phyloP scores from a whole-genome alignment of 1,284 basidiomycete genomes.

The Pterulicium gracile region DNA sequence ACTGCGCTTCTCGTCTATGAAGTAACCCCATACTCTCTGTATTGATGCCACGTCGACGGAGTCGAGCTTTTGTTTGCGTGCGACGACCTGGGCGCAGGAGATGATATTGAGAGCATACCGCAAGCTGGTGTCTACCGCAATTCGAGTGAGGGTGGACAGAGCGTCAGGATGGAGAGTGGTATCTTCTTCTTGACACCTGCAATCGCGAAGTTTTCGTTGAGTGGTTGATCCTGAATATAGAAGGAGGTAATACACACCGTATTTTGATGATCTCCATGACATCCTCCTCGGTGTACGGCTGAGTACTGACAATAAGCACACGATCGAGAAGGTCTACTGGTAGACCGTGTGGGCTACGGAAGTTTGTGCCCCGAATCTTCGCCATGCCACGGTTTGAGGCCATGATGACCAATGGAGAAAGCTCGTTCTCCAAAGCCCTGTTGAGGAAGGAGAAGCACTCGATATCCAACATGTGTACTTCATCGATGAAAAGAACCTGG shows the following conservation, averaged over 20 bases:
- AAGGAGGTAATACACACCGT: constrained; percentile 38
- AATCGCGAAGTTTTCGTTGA: constrained; percentile 7
- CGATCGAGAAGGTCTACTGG: constrained; percentile 93
- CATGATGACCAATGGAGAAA: constrained; percentile 96
- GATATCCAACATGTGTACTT: constrained; percentile 99
- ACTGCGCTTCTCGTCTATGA: constrained; percentile 93
- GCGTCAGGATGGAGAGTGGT: constrained; percentile 77
- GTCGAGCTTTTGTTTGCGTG: constrained; percentile 70
- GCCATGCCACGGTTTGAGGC: constrained; percentile 95
- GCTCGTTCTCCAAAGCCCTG: constrained; percentile 87
- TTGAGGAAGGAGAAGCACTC: constrained; percentile 99
- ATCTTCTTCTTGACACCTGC: constrained; percentile 91
- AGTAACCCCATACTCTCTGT: constrained; percentile 77
- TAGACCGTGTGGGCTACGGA: constrained; percentile 89
- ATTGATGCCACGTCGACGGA: constrained; percentile 80
- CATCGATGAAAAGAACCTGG: constrained; percentile 85
- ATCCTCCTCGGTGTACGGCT: constrained; percentile 79
- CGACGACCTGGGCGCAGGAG: constrained; percentile 78
- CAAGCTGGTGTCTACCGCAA: constrained; percentile 80
- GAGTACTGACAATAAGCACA: constrained; percentile 91
- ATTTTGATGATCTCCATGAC: constrained; percentile 90
- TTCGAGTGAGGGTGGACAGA: constrained; percentile 68
- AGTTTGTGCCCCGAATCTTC: constrained; percentile 90
- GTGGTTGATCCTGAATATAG: neutral
- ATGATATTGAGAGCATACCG: constrained; percentile 91